Evolutionary conservation across 225 moss, liverwort and hornwort genomes (phyloP), one percentile per base, ranked within the genome.

Genomic region (Sphagnum contortum): DNA sequence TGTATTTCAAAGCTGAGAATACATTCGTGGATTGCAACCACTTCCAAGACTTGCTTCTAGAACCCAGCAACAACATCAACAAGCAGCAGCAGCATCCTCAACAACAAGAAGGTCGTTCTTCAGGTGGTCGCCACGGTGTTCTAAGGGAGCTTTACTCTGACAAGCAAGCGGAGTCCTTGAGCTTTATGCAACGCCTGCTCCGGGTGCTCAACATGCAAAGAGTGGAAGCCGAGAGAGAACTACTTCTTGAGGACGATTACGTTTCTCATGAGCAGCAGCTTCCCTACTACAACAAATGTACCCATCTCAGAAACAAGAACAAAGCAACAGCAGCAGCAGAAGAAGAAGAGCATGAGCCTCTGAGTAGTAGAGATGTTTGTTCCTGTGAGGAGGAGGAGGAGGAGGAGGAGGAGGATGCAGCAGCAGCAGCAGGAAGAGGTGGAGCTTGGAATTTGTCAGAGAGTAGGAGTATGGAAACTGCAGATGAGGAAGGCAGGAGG

Each of bases 141-240:
- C 65, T 89, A 58, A 76, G 72, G 11, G 77, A 70, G 10, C 83
- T 87, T 47, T 92, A 76, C 47, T 83, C 87, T 72, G 79, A 74
- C 62, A 81, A 70, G 54, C 87, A 92, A 70, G 80, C 70, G 57
- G 85, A 81, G 76, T 83, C 89, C 6, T 74, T 92, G 47, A 77
- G 70, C 52, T 73, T 85, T 13, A 76, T 92, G 62, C 72, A 74
- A 68, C 74, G 87, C 61, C 83, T 89, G 69, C 81, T 89, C n/a
- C 81, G 85, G 65, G 68, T 74, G 4, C 76, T 89, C 4, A 77
- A 79, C 50, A 63, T 77, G 51, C 81, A 83, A 48, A 83, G 89
- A 5, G 53, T 79, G 50, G 87, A 92, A 79, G 81, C 74, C 2
- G 74, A 81, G 77, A 70, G 60, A 48, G 74, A 69, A 69, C 73